phyloP scores from a whole-genome alignment of 768 basidiomycete genomes.

The Lactarius sp. region DNA sequence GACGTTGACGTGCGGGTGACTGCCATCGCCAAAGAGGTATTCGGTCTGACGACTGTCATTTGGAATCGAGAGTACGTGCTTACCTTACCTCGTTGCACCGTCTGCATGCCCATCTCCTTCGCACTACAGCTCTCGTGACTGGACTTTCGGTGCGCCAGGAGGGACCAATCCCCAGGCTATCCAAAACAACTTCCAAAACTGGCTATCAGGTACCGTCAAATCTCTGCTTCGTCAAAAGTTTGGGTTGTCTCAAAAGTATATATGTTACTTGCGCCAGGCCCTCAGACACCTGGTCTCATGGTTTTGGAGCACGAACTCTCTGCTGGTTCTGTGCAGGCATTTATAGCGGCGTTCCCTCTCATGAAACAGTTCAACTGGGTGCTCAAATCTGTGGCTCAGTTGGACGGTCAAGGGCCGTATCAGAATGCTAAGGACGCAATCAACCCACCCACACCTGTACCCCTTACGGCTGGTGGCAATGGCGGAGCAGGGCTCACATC shows the following conservation, averaged over 20 bases:
- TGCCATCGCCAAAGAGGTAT: slow-evolving; percentile 82
- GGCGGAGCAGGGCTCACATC: slow-evolving; percentile 13
- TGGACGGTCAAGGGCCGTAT: slow-evolving; percentile 25
- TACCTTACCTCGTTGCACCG: not conserved
- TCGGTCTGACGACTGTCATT: slow-evolving; percentile 76
- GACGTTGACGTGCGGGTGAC: slow-evolving; percentile 80
- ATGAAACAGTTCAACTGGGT: slow-evolving; percentile 71
- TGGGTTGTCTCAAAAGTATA: not conserved
- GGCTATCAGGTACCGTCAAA: slow-evolving; percentile 44
- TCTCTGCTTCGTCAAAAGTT: not conserved
- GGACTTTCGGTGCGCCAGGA: slow-evolving; percentile 49
- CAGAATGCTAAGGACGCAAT: slow-evolving; percentile 5
- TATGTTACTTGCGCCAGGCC: slow-evolving; percentile 34
- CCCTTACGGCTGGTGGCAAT: slow-evolving; percentile 13
- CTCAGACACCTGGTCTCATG: slow-evolving; percentile 74
- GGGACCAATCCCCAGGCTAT: slow-evolving; percentile 46
- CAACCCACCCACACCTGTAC: not conserved
- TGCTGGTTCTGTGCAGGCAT: slow-evolving; percentile 54
- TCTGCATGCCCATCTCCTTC: not conserved
- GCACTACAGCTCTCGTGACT: slow-evolving; percentile 60
- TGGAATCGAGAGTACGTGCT: slow-evolving; percentile 83
- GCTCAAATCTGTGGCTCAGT: slow-evolving; percentile 47
- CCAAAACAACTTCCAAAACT: slow-evolving; percentile 45
- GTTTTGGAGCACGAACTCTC: slow-evolving; percentile 82
- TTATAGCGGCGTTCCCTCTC: slow-evolving; percentile 58